Base-by-base conservation (phyloP, 2,329 filamentous ascomycete species). In the Xylaria sp. region DNA sequence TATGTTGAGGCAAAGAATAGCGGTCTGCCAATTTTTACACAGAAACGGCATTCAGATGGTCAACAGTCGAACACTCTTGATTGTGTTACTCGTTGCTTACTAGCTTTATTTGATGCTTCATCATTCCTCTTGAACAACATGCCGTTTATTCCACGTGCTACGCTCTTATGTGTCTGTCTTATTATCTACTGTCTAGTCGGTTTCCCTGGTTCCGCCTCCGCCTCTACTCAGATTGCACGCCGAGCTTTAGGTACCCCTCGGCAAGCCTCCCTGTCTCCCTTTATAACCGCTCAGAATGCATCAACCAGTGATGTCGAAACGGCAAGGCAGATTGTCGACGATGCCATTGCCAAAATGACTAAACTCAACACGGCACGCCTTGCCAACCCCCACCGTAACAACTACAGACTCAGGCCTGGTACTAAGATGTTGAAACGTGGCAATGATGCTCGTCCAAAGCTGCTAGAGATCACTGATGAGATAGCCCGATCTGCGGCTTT, bases 301-400 rank as follows among this genome's bases (percentile, higher is more conserved):
- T 48, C 56, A 19, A 11, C 25, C 7, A 48, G 49, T 8, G 56
- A 59, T 13, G 19, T 59, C 15, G 49, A 59, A 19, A 35, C 49
- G 9, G 56, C 56, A n/a, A 48, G 19, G 25, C 41, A 41, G 15
- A 59, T 59, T 43, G 49, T 54, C 21, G 38, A 48, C 10, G 49
- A 59, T 53, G 41, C 56, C 17, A 59, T 59, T 37, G 33, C 41
- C 35, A 33, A 43, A 4, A 59, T 59, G 58, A 58, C 46, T 6
- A 10, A 19, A 13, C 46, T 52, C 11, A 61, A 61, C 25, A 61
- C 57, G 54, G 58, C 53, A 38, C 58, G 58, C n/a, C 46, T 61
- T 11, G 54, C 41, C 1, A 51, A 56, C 1, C 54, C 38, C 4
- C 27, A 1, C 11, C 54, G 54, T 13, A 41, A 41, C 29, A 53